Conservation (phyloP, 345 rosid genomes). For the Adansonia digitata region DNA sequence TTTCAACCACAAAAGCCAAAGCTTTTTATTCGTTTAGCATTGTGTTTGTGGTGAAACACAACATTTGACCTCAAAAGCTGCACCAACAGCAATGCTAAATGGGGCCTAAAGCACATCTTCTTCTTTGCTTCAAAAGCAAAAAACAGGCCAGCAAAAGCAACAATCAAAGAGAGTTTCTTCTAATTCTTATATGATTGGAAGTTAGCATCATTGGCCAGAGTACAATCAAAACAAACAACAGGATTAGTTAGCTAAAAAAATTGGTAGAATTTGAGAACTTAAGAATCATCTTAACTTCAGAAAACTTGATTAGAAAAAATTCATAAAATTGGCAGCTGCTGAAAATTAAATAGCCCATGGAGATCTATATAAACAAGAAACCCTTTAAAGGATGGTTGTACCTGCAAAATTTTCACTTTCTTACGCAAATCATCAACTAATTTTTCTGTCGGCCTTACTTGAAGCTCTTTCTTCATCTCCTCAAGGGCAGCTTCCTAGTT, state of each 20-base stretch:
- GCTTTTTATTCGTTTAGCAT: too few relatives aligned
- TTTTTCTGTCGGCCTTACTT: slow-evolving; percentile 83
- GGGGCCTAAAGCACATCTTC: background rate
- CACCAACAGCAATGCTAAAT: too few relatives aligned
- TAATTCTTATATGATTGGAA: background rate
- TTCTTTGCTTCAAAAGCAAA: background rate
- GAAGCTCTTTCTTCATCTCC: slow-evolving; percentile 91
- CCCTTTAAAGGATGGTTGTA: slow-evolving; percentile 19
- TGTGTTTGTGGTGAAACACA: too few relatives aligned
- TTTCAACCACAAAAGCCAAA: too few relatives aligned
- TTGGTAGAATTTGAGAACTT: background rate
- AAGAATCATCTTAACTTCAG: background rate
- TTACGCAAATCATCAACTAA: slow-evolving; percentile 91
- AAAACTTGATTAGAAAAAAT: background rate
- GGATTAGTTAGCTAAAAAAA: background rate
- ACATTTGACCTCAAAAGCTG: too few relatives aligned
- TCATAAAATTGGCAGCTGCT: background rate
- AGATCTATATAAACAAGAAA: background rate
- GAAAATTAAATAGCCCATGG: background rate
- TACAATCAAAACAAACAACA: background rate
- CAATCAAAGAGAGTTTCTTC: background rate
- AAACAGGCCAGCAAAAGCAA: background rate
- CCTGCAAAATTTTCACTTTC: slow-evolving; percentile 98
- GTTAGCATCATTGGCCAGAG: background rate
- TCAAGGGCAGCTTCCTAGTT: slow-evolving; percentile 70